Conservation (phyloP, 345 rosid genomes). For the Salix udensis region DNA sequence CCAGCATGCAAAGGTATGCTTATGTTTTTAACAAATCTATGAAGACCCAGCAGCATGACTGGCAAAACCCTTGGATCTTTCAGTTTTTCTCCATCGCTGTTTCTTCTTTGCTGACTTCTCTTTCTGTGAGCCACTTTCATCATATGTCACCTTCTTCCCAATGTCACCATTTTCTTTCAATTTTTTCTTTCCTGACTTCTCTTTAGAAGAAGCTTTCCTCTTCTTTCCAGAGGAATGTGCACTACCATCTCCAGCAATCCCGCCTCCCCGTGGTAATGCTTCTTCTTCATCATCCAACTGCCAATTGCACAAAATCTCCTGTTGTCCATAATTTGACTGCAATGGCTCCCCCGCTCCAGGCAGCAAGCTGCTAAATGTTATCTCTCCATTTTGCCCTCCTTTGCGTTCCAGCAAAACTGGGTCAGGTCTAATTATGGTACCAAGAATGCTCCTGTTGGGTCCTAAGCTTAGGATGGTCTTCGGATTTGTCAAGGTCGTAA, state of each 20-base stretch:
- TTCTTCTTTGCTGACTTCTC: conserved; percentile 34
- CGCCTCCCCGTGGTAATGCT: conserved; percentile 60
- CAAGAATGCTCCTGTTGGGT: conserved; percentile 77
- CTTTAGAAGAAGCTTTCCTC: conserved; percentile 46
- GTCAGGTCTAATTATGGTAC: conserved; percentile 86
- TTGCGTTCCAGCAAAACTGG: conserved; percentile 62
- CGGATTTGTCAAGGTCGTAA: conserved; percentile 62
- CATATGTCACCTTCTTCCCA: conserved; percentile 18
- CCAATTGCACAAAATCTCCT: conserved; percentile 72
- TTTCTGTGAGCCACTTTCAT: conserved; percentile 30
- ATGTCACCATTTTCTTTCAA: conserved; percentile 24
- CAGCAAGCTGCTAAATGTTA: conserved; percentile 66
- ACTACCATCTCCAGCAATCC: conserved; percentile 26
- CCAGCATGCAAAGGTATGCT: neutral
- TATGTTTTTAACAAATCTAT: conserved; percentile 3
- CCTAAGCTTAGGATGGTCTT: conserved; percentile 55
- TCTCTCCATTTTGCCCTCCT: conserved; percentile 66
- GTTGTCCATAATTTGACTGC: conserved; percentile 23
- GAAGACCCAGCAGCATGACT: conserved; percentile 6
- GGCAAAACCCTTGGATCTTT: conserved; percentile 18
- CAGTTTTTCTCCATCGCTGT: conserved; percentile 11
- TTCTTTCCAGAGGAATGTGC: conserved; percentile 49
- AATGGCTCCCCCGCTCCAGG: conserved; percentile 88
- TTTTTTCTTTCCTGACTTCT: conserved; percentile 41
- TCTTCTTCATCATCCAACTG: conserved; percentile 60